Base-by-base conservation (phyloP, 176 grass and related monocot species). In the Microstegium vimineum region DNA sequence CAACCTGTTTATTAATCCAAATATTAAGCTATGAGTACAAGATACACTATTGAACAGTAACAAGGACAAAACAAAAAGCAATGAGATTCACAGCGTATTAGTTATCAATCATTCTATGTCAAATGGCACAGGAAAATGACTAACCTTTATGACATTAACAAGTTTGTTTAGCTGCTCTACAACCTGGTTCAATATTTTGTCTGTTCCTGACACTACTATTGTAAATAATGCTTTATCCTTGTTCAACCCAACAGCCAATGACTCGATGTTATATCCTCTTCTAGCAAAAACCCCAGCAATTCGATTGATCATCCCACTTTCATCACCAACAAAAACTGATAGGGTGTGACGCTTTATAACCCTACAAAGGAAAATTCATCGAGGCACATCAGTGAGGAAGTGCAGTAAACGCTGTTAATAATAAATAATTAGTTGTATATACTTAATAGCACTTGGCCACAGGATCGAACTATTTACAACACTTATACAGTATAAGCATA, bases 281-380 rank as follows among this genome's bases (percentile, higher is more conserved):
- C 92, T 94, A 35, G 92, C 92, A 84, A 94, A 94, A 28, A 94
- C 89, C 4, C 92, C 92, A 26, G 92, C 89, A 71, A 94, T 94
- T 62, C 92, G 86, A 79, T 94, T 94, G 84, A 94, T 94, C 86
- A 94, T 94, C 60, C 92, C 92, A 70, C 86, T 94, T 81, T 94
- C 92, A 86, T 94, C 92, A 26, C 92, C 89, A 78, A 91, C 92
- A 43, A 94, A 94, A 68, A 95, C 93, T 28, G 93, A 95, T 37
- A 95, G 43, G 1, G 93, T 95, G 69, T 92, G 93, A 38, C 93
- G 84, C 56, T 69, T 92, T 31, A 85, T 56, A 62, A 41, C 45
- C 76, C 87, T 89, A 68, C 17, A 84, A 23, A 28, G 15, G 27
- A 14, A 54, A 71, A 17, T 27, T 18, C 10, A 59, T 69, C 20